phyloP scores from a whole-genome alignment of 2,329 filamentous ascomycete genomes.

The Aspergillus alliaceus region DNA sequence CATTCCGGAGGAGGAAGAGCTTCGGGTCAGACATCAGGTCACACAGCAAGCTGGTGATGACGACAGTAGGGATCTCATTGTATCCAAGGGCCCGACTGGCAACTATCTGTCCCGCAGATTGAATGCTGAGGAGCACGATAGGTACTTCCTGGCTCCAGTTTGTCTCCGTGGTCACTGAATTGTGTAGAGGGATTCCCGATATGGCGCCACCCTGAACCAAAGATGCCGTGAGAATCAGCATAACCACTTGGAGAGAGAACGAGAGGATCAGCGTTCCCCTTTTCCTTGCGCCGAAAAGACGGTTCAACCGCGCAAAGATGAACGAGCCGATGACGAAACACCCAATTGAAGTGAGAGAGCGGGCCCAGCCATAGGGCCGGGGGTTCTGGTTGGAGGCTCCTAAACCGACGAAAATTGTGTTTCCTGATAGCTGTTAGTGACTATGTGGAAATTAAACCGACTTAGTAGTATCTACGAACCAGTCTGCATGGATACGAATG shows the following conservation, averaged over 20 bases:
- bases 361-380: slow-evolving; percentile 44
- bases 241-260: slow-evolving; percentile 27
- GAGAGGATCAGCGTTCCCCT: slow-evolving; percentile 27
- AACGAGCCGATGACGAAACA: slow-evolving; percentile 45
- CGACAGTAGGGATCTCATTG: slow-evolving; percentile 34
- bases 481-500: slow-evolving; percentile 33
- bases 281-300: slow-evolving; percentile 19
- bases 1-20: slow-evolving; percentile 26
- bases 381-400: slow-evolving; percentile 43
- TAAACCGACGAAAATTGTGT: slow-evolving; percentile 46
- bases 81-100: slow-evolving; percentile 28
- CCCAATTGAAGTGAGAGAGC: slow-evolving; percentile 45
- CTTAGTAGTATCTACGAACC: neutral
- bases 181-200: slow-evolving; percentile 14
- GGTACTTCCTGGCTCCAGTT: slow-evolving; percentile 27
- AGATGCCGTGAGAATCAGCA: slow-evolving; percentile 28
- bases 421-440: slow-evolving; percentile 25
- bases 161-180: neutral
- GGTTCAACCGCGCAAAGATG: slow-evolving; percentile 39
- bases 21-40: slow-evolving; percentile 32
- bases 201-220: slow-evolving; percentile 27
- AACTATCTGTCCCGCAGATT: slow-evolving; percentile 33
- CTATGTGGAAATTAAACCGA: neutral
- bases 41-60: slow-evolving; percentile 32
- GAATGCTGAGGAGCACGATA: slow-evolving; percentile 33